Base-by-base conservation (phyloP, 2,329 filamentous ascomycete genomes). In the Cytospora piceae region DNA sequence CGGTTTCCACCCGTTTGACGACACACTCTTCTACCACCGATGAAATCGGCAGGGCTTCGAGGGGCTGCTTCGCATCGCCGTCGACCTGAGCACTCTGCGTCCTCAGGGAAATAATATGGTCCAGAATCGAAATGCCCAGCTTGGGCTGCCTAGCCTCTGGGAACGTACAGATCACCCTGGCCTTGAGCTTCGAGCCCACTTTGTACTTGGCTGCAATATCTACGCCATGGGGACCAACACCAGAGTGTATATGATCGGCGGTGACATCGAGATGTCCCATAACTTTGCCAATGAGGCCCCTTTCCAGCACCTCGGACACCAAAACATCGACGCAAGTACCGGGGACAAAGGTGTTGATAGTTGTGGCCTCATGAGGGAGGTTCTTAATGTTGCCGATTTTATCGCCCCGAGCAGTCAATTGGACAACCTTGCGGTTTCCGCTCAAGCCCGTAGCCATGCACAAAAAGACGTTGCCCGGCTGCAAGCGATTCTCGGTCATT, bases 231-330 rank as follows among this genome's bases (percentile, higher is more conserved):
- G 88, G 85, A 4, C 89, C 91, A 59, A 87, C 86, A 42, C 93
- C 93, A 17, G 93, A 96, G 77, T 99, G 95, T 53, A 97, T 86
- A 42, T 94, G 76, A 76, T 99, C 95, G 22, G 94, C 93, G 1
- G 93, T 97, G 14, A 92, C 91, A 77, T 97, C 92, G 29, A 99
- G 80, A 74, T 94, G 87, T 20, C 95, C 96, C 84, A 99, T 91
- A 54, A 98, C 87, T 77, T 97, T 97, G 72, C 95, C 95, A 58
- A 86, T 82, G 66, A 99, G 79, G n/a, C 95, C 95, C 69, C 85
- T 87, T 15, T 84, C 78, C 14, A 89, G 87, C 17, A 91, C 87
- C 56, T 95, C 90, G 2, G 91, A 90, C 46, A 99, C 80, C 58
- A 98, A 82, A 14, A 97, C 83, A 71, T 97, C 93, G 42, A 93